Base-by-base conservation (phyloP, 805 yeast genomes). In the Starmerella roubikii region DNA sequence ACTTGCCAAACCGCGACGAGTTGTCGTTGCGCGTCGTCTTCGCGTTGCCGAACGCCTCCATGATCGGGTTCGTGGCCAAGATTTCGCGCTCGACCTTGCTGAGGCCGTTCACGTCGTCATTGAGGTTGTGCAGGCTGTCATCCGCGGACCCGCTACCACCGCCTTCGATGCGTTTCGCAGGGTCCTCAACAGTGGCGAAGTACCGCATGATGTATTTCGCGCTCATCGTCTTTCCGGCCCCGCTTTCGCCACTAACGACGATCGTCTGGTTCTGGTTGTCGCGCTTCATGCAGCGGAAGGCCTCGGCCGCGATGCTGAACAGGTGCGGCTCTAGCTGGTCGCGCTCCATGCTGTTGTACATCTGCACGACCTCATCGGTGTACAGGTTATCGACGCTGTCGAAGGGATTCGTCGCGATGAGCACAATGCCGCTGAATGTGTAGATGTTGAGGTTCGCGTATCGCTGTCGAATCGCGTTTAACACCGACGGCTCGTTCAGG, bases 41-140 rank as follows among this genome's bases (percentile, higher is more conserved):
- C 7, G 98, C 97, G 60, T 93, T 91, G 67, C 98, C 98, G 61
- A 91, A 91, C 0, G 97, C 91, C 64, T 91, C 98, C 78, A 91
- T 80, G 52, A 91, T 79, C 3, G 97, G 97, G 57, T 88, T 88
- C 0, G 97, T 91, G 12, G 98, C 97, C 54, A 88, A 69, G 41
- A 88, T 88, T 62, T 83, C 94, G 55, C 81, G 80, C 62, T 88
- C 98, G 21, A 88, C 88, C 45, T 78, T 80, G 23, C 93, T 79
- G 78, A 88, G 78, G 49, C 83, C 88, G 27, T 67, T 61, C 28
- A 30, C 40, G 19, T 21, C 40, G 13, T 17, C 41, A n/a, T 22
- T 17, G 37, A 20, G 35, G 34, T 28, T 25, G 44, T 29, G 19
- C 9, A 30, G 13, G 22, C 28, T n/a, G 19, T 20, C 24, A 7